Base-by-base conservation (phyloP, 768 basidiomycete genomes). In the Macrolepiota dolichaula region DNA sequence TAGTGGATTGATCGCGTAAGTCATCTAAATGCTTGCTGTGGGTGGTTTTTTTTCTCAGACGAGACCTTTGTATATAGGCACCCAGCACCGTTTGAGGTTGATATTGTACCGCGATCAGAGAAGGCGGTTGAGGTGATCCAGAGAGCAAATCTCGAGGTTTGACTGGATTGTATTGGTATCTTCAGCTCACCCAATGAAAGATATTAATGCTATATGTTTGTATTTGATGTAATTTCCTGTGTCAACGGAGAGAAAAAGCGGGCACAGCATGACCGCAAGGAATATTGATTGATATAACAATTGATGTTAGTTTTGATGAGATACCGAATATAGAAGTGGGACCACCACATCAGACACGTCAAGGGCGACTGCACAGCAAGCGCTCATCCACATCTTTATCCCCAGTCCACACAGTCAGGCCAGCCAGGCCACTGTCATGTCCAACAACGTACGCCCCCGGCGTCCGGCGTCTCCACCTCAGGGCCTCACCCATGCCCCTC, bases 381-480 rank as follows among this genome's bases (percentile, higher is more conserved):
- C 52, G 24, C 37, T 24, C 37, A 37, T 38, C 15, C 37, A 24
- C 35, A 25, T 29, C 29, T 17, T 22, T 36, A 36, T 37, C 52
- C 7, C 36, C 36, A 36, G n/a, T 19, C 24, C 52, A 54, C 52
- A 5, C 29, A 49, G 19, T 0, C 47, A 49, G 25, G 11, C 19
- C 57, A 12, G 24, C 32, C 15, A 29, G n/a, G 47, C 52, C 42
- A 36, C 32, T 13, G 22, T 19, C 51, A 60, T 53, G 50, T 38
- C 57, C 24, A 19, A 15, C 17, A 79, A 72, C 64, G 84, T 90
- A 71, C 81, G 90, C 72, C 85, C 80, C 57, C 81, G 89, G 71
- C 80, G 89, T 67, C 86, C 85, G 56, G 77, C 89, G 27, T 88
- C 89, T 57, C 89, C 89, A 9, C 85, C 86, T 12, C 80, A 80